Conservation (phyloP, 768 basidiomycete species). For the Krasilnikovozyma curviuscula region DNA sequence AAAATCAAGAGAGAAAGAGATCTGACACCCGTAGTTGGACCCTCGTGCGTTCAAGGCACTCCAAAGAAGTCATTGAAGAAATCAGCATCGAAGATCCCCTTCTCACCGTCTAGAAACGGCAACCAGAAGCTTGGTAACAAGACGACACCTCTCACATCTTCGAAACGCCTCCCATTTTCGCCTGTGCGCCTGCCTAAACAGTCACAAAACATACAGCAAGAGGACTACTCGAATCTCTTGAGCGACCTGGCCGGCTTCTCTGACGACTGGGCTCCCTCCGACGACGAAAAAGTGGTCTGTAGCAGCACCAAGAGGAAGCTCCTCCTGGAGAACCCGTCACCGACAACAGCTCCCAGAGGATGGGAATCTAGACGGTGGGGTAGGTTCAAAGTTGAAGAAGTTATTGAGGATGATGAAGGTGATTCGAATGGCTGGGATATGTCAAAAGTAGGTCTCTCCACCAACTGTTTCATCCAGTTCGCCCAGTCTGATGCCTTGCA, state of each 20-base stretch:
- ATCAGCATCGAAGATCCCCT: constrained; percentile 1
- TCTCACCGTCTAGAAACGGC: constrained; percentile 2
- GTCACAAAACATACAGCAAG: too few species aligned
- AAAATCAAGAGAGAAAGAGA: constrained; percentile 4
- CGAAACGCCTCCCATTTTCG: too few species aligned
- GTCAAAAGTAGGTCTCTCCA: not conserved
- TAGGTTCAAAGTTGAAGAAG: not conserved
- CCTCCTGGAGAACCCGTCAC: constrained; percentile 1
- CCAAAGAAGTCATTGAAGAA: not conserved
- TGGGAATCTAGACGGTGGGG: constrained; percentile 2
- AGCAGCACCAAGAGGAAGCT: too few species aligned
- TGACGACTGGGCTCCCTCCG: too few species aligned
- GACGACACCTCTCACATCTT: constrained; percentile 1
- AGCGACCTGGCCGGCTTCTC: too few species aligned
- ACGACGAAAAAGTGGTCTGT: too few species aligned
- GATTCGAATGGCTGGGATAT: not conserved
- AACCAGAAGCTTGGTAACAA: not conserved
- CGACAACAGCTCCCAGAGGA: not conserved
- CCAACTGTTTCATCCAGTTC: not conserved
- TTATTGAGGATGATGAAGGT: not conserved
- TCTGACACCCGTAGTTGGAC: too few species aligned
- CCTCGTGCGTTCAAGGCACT: not conserved
- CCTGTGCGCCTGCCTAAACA: too few species aligned
- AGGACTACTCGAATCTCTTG: too few species aligned
- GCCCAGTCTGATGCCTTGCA: not conserved